Conservation (phyloP, 208 protist species). For the Phytomonas sp. region DNA sequence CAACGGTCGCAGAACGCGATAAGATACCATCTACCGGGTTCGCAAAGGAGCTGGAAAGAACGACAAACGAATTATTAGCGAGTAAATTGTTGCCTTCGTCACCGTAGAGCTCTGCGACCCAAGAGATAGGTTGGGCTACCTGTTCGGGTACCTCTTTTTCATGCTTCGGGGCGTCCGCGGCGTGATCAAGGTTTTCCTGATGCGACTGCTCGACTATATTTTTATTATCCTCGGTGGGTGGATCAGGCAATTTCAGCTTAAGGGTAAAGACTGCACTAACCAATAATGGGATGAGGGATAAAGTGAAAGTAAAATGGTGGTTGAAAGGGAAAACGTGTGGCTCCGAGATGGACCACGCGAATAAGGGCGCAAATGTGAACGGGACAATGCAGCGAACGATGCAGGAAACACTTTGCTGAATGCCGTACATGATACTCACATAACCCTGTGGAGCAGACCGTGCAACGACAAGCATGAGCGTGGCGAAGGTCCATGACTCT, state of each 20-base stretch:
- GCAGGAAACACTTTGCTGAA: conserved; percentile 60
- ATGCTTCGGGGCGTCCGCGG: neutral
- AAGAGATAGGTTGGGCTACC: neutral
- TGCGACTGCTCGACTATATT: neutral
- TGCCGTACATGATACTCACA: conserved; percentile 68
- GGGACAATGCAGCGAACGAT: conserved; percentile 53
- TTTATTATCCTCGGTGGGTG: neutral
- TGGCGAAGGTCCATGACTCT: conserved; percentile 46
- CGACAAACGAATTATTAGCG: conserved; percentile 31
- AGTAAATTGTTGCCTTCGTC: conserved; percentile 10
- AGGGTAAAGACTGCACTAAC: conserved; percentile 15
- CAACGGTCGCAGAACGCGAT: conserved; percentile 5
- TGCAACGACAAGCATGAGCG: conserved; percentile 57
- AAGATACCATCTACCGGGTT: conserved; percentile 27
- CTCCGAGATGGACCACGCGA: conserved; percentile 65
- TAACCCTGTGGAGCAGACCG: conserved; percentile 40
- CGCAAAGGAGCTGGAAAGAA: conserved; percentile 36
- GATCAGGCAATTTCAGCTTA: neutral
- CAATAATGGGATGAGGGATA: conserved; percentile 40
- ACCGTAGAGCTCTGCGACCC: neutral
- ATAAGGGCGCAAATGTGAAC: conserved; percentile 52
- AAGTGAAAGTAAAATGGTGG: conserved; percentile 53
- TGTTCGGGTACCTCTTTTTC: neutral
- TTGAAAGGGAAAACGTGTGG: conserved; percentile 58
- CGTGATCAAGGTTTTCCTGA: neutral